Evolutionary conservation across 345 rosid genomes (phyloP), one percentile per base, ranked within the genome.

Genomic region (Lepidium africanum): DNA sequence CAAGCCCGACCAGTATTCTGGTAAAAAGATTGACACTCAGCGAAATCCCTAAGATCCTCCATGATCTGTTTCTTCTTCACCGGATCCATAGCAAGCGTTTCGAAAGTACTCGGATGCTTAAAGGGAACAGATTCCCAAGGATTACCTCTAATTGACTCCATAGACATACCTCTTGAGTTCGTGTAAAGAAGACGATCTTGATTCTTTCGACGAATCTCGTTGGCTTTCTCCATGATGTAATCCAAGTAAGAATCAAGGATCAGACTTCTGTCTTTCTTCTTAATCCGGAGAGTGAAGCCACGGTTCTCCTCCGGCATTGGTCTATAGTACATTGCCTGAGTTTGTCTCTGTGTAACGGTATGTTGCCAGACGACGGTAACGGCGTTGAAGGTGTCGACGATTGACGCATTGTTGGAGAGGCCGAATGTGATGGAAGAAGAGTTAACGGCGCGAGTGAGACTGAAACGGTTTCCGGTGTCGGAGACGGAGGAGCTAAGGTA

Each of bases 81-180:
- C 5, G 96, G 96, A 69, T 89, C 92, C 90, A 92, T 89, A 1
- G 96, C 98, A 46, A 92, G 62, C 6, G 98, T 92, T 0, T 89
- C 89, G 35, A 92, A 92, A 8, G 96, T 92, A 64, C 96, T 89
- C 0, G 96, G 96, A 54, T 92, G 96, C 83, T 92, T 92, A 53
- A 89, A 92, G 3, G 96, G 85, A 6, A 92, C 98, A 0, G 96
- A 87, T 21, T 89, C 74, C 74, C 74, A 70, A 17, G 74, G 74
- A 19, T 59, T 23, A 2, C 67, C 59, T 39, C 73, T 58, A n/a
- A n/a, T 1, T 6, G 52, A 13, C 1, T 70, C 74, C 8, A 66
- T 14, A 49, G 41, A 51, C 52, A 43, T 67, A 3, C 65, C 38
- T 48, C 59, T 14, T 11, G 74, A 70, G 21, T 70, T 70, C 2